Conservation (phyloP, 2,329 filamentous ascomycete species). For the Podosphaera fusca region DNA sequence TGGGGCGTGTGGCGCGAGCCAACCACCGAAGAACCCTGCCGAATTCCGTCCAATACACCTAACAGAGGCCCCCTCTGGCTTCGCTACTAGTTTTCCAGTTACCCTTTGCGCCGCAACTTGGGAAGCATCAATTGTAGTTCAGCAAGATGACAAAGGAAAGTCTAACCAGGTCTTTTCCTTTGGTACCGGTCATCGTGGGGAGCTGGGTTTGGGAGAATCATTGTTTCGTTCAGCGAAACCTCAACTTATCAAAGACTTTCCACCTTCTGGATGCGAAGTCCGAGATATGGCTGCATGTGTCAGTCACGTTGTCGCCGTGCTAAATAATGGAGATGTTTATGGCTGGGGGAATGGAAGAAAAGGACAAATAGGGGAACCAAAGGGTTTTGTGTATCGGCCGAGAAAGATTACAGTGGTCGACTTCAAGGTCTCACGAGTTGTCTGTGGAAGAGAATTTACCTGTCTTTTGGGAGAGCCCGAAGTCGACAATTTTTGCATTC, state of each 20-base stretch:
- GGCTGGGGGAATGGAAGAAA: constrained; percentile 81
- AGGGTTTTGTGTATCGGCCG: constrained; percentile 31
- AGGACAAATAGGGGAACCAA: constrained; percentile 49
- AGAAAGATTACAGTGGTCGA: constrained; percentile 31
- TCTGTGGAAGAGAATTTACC: constrained; percentile 73
- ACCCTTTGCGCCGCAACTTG: constrained; percentile 48
- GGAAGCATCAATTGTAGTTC: constrained; percentile 45
- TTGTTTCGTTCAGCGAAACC: constrained; percentile 26
- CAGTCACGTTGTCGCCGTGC: constrained; percentile 51
- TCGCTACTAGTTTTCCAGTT: constrained; percentile 8
- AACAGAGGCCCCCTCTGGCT: constrained; percentile 6
- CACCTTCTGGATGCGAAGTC: constrained; percentile 33
- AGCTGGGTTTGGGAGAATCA: constrained; percentile 39
- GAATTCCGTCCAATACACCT: constrained; percentile 8
- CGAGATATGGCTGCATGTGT: constrained; percentile 48
- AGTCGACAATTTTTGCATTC: constrained; percentile 35
- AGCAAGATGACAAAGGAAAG: constrained; percentile 21
- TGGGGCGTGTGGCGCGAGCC: constrained; percentile 28
- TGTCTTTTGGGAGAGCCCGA: constrained; percentile 36
- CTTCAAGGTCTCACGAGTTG: constrained; percentile 42
- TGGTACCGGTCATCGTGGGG: constrained; percentile 46
- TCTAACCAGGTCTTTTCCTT: constrained; percentile 33
- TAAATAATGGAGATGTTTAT: constrained; percentile 54
- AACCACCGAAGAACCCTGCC: constrained; percentile 1
- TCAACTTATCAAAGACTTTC: constrained; percentile 35